Evolutionary conservation across 805 yeast species (phyloP), one percentile per base, ranked within the genome.

Genomic region (Brettanomyces bruxellensis): DNA sequence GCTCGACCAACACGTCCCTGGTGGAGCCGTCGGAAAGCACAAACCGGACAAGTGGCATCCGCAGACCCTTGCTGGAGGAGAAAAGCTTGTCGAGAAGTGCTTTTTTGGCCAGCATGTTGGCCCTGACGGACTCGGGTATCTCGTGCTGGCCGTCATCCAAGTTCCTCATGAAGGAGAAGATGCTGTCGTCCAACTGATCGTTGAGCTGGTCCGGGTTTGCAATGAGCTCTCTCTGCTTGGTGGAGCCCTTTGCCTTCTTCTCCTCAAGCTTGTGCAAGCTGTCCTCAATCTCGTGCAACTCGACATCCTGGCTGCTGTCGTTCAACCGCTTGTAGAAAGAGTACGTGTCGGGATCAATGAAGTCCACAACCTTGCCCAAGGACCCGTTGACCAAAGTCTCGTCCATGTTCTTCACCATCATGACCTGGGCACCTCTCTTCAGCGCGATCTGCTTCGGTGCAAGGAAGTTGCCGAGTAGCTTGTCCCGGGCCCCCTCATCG

Each of bases 31-130:
- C 89, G 0, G 86, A 77, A 3, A 81, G 68, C 40, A 76, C 65
- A 58, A 93, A 93, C 44, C 86, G 70, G 0, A 91, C 96, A 23
- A 88, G 65, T 0, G 99, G 99, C 53, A 78, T 71, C 46, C 73
- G 71, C 11, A 71, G 65, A 7, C 69, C 70, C 22, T 62, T 66
- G 0, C 81, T 69, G n/a, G 70, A 65, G 14, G 64, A 52, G 49
- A 71, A 72, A 1, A 82, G 53, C 6, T 65, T 62, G 14, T 67
- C 62, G 11, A 76, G 55, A 25, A 80, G 56, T 5, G 61, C 60
- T 40, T 68, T 68, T 56, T 84, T 84, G 36, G 81, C 65, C 38
- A 68, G 60, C 11, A 71, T 64, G 50, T 74, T 55, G 8, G 38
- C 14, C 12, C 36, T 13, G 4, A 52, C 61, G 1, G 59, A 55